Evolutionary conservation across 805 yeast genomes (phyloP), one percentile per base, ranked within the genome.

Genomic region (Saccharomyces eubayanus): DNA sequence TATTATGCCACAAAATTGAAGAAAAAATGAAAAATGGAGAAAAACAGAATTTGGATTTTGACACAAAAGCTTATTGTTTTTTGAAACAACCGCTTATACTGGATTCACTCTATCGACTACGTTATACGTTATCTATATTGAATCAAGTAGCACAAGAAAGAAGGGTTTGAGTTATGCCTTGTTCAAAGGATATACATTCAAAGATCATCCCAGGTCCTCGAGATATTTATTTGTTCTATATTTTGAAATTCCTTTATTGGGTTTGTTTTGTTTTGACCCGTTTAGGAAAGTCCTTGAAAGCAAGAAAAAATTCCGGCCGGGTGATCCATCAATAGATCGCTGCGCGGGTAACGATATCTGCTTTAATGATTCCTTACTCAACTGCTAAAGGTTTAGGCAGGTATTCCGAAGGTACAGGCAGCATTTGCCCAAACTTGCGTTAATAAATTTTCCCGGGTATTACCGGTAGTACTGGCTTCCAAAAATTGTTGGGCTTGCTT

Each of bases 41-140:
- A 36, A 49, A 52, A 31, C 41, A 52, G 55, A 49, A 52, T 36
- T 16, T 2, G 43, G 12, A 16, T 24, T 36, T 36, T 36, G 43
- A 36, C 43, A 36, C 43, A 36, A 36, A 36, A 16, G 43, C 43
- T 36, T 16, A 36, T 36, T 36, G 24, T 36, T 36, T 24, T 36
- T 36, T 16, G 43, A 16, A 16, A 16, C 21, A 5, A 16, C 43
- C 24, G 8, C 43, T 36, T 16, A 16, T n/a, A 36, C 20, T 36
- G 5, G 10, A 36, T 36, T 36, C 16, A 16, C 43, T 36, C 10
- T 16, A 4, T 16, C 43, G 8, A 16, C 16, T 16, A 36, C 24
- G 10, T 24, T 36, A n/a, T 36, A 36, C 9, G 43, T 36, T 14
- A n/a, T 36, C 16, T 31, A 16, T 36, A 36, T 21, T 6, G 9